Conservation (phyloP, 1,284 basidiomycete species). For the Fomitopsis pinicola region DNA sequence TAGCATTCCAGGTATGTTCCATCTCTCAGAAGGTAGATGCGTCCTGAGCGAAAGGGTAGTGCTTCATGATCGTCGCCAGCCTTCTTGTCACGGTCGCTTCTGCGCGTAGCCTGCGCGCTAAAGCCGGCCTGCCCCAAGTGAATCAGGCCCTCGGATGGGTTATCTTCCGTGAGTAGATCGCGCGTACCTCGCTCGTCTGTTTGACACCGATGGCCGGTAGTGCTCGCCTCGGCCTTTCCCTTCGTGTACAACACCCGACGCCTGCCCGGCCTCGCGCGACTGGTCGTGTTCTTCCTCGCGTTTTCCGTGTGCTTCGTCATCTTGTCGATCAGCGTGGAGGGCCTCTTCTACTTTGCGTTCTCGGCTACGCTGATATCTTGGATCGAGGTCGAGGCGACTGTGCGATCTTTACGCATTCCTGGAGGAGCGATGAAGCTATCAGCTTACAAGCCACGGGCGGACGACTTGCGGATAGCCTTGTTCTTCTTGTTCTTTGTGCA, state of each 20-base stretch:
- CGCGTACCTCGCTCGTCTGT: background rate
- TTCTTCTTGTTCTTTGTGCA: conserved; percentile 89
- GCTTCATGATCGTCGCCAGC: conserved; percentile 40
- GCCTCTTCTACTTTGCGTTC: conserved; percentile 75
- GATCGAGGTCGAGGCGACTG: conserved; percentile 60
- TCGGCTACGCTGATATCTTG: conserved; percentile 62
- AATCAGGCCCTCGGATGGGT: conserved; percentile 70
- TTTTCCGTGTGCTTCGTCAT: conserved; percentile 79
- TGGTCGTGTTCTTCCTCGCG: conserved; percentile 62
- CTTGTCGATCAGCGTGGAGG: conserved; percentile 81
- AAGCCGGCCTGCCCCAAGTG: conserved; percentile 58
- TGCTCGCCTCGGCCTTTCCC: conserved; percentile 46
- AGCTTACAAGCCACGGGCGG: conserved; percentile 46
- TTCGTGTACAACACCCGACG: conserved; percentile 34
- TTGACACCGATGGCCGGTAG: conserved; percentile 23
- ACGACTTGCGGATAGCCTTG: conserved; percentile 72
- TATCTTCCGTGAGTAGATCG: conserved; percentile 47
- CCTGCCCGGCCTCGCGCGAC: conserved; percentile 41
- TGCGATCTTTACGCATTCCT: conserved; percentile 25
- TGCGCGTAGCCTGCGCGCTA: conserved; percentile 55
- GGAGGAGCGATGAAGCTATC: conserved; percentile 5
- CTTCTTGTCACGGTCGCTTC: conserved; percentile 57
- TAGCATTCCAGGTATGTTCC: background rate
- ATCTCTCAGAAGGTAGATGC: background rate
- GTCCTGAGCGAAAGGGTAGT: conserved; percentile 13